Evolutionary conservation across 352 stramenopile species (phyloP), one percentile per base, ranked within the genome.

Genomic region (Thraustochytrium striatum): DNA sequence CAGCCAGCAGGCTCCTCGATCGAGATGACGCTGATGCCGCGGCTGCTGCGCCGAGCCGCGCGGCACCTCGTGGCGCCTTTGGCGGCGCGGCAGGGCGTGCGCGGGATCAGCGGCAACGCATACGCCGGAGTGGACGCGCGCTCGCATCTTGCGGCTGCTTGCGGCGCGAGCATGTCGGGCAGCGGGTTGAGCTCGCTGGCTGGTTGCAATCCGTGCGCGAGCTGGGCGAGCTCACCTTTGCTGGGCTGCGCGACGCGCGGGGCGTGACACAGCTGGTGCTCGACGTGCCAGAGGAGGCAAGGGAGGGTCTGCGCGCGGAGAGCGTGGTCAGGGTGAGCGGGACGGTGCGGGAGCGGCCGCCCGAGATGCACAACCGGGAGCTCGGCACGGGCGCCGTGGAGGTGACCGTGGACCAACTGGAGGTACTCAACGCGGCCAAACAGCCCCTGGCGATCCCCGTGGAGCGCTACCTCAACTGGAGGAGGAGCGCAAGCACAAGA

Each of bases 201-300:
- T 94, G 89, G 89, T 87, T 94, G 25, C 87, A 94, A 43, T 86
- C 88, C 25, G n/a, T 72, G 33, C 72, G 72, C 30, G 58, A 44
- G 28, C 92, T 91, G 35, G 90, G 90, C 0, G 87, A 87, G 21
- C 89, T 93, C 39, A 88, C 87, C 5, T 94, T 94, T 82, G 83
- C 93, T 30, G 91, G 87, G 35, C 81, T 94, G 58, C 87, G 90
- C 61, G 90, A 94, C 69, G 88, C 88, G 53, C 84, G 90, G 61
- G 90, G 90, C 35, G 84, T 89, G 73, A 91, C 88, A 69, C 90
- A 94, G 82, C 83, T 94, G 19, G 55, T n/a, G 41, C 36, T 33
- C 28, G 52, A 35, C 7, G 11, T 57, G 19, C 33, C n/a, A 81
- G 11, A 39, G n/a, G 36, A 53, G n/a, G n/a, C n/a, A n/a, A n/a